Base-by-base conservation (phyloP, 768 basidiomycete genomes). In the Podaxis mareebaensis region DNA sequence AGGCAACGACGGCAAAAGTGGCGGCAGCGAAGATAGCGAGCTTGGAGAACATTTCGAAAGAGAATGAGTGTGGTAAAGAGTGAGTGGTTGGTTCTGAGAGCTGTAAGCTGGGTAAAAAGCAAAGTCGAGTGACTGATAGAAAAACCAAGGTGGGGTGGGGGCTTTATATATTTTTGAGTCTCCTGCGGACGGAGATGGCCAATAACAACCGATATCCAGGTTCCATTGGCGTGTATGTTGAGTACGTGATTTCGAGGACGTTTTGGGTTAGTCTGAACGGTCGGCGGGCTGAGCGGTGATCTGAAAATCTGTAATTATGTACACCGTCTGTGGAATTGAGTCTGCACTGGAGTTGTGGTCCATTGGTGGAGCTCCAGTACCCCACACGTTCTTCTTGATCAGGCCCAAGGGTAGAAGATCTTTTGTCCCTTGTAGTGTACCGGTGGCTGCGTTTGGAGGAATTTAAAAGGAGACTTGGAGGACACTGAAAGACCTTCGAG, bases 1-100 rank as follows among this genome's bases (percentile, higher is more conserved):
- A 56, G 13, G 28, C 54, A 58, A 56, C 54, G 36, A 63, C n/a
- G 11, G 61, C 61, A 53, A 62, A 42, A 22, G 61, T 54, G 26
- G 61, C 61, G 36, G 22, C 54, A n/a, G 38, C 39, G 22, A 56
- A 56, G 54, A 62, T 53, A 33, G 61, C 53, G 33, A 62, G 38
- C 26, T 53, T 55, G 53, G 53, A 39, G 28, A 62, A 55, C 40
- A 44, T 40, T 40, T 54, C 40, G 52, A 62, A 62, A 56, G 54
- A 40, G 54, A 20, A 22, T 56, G 22, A 40, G 54, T 39, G 36
- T 56, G 54, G 39, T 56, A 56, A 56, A 56, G 54, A 56, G 38
- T 12, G 54, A 12, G 54, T 13, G 54, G 20, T 42, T 22, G 22
- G 54, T 39, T 13, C 33, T 56, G 24, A 56, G 54, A 22, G 38